Conservation (phyloP, 768 basidiomycete species). For the Exsudoporus frostii region DNA sequence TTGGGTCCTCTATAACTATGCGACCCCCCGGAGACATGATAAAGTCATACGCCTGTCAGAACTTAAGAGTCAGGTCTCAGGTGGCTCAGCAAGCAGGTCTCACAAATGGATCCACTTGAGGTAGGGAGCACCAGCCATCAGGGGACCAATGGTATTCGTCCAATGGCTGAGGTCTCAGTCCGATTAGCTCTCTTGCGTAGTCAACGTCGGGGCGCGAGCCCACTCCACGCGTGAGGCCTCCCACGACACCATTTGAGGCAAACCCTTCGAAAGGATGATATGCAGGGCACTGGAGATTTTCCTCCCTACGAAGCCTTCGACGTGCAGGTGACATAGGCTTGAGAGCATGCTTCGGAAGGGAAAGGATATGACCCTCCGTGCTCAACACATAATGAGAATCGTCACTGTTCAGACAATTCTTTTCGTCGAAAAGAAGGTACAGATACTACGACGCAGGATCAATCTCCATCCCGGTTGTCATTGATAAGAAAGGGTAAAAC, state of each 20-base stretch:
- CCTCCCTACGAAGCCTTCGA: slow-evolving; percentile 57
- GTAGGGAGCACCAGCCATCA: slow-evolving; percentile 73
- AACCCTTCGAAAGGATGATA: slow-evolving; percentile 48
- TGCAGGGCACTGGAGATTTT: slow-evolving; percentile 70
- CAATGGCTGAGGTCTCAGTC: slow-evolving; percentile 42
- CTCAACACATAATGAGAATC: slow-evolving; percentile 90
- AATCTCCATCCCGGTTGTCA: background rate
- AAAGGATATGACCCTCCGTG: slow-evolving; percentile 91
- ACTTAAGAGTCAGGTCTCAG: background rate
- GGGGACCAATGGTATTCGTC: slow-evolving; percentile 62
- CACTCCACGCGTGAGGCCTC: slow-evolving; percentile 65
- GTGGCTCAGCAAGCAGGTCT: slow-evolving; percentile 12
- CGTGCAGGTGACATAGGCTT: slow-evolving; percentile 56
- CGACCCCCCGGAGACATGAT: slow-evolving; percentile 62
- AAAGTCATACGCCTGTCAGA: slow-evolving; percentile 72
- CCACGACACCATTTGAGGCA: slow-evolving; percentile 30
- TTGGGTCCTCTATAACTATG: slow-evolving; percentile 59
- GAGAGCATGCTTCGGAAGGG: slow-evolving; percentile 54
- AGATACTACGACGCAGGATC: slow-evolving; percentile 61
- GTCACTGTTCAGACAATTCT: slow-evolving; percentile 66
- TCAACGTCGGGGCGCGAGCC: slow-evolving; percentile 73
- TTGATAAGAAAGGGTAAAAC: background rate
- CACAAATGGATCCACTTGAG: slow-evolving; percentile 70
- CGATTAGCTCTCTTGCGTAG: slow-evolving; percentile 73
- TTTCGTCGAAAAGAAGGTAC: slow-evolving; percentile 88